Evolutionary conservation across 345 rosid genomes (phyloP).

Genomic region (Rubroshorea leprosula): DNA sequence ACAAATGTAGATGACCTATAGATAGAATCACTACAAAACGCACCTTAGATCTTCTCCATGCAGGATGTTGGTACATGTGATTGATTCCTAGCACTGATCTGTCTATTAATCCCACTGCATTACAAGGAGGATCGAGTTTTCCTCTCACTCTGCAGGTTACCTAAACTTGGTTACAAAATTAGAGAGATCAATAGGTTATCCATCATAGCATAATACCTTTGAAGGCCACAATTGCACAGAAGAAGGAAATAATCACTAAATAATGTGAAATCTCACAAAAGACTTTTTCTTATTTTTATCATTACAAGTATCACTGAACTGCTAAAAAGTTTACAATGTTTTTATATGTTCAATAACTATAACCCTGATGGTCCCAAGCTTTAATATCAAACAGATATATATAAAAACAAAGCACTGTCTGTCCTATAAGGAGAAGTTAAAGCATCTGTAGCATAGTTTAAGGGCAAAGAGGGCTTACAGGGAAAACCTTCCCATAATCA

Average conservation of each 20-base stretch:
- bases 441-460: background rate
- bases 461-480: conserved; percentile 31
- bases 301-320: background rate
- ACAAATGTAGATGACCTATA: background rate
- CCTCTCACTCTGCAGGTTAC: conserved; percentile 73
- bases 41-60: conserved; percentile 93
- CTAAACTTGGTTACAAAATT: conserved; percentile 25
- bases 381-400: too few relatives aligned
- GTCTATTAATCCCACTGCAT: conserved; percentile 79
- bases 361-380: too few relatives aligned
- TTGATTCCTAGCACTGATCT: conserved; percentile 62
- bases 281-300: background rate
- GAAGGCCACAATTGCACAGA: background rate
- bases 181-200: background rate
- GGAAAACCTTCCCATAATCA: conserved; percentile 55
- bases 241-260: too few relatives aligned
- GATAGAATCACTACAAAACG: background rate
- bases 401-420: too few relatives aligned
- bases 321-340: too few relatives aligned
- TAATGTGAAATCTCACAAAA: too few relatives aligned
- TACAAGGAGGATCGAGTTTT: conserved; percentile 78
- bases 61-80: conserved; percentile 78
- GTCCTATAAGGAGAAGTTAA: background rate
- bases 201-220: background rate
- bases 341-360: too few relatives aligned